Base-by-base conservation (phyloP, 495 filamentous ascomycete genomes). In the Chaetomium tenue region DNA sequence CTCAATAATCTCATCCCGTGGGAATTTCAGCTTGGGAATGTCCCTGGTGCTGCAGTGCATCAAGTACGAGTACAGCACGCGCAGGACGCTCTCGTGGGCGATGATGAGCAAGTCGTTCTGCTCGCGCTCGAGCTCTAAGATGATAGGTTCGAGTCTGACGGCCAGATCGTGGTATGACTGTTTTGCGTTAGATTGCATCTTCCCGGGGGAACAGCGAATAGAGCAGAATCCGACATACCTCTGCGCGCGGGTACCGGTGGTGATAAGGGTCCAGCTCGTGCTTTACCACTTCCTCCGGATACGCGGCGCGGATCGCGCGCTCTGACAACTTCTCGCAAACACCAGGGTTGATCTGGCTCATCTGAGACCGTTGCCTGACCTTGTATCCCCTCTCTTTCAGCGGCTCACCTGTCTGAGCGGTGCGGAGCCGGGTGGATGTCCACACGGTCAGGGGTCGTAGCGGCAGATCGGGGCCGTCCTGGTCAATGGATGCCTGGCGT, bases 31-130 rank as follows among this genome's bases (percentile, higher is more conserved):
- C 69, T 87, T 89, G 20, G 95, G 95, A 65, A 99, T 99, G 69
- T 96, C 92, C 67, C 87, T 88, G n/a, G 95, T 93, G 76, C 91
- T 92, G 77, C 95, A 98, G 63, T 96, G 95, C 95, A 98, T 98
- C 42, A 98, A 83, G 72, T 99, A 99, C 15, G 93, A 93, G 72
- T 98, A 99, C 26, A 99, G 81, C 48, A 99, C 95, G 55, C 95
- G 90, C 53, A 99, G 80, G 15, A 99, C 95, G 64, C 90, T 93
- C 75, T 99, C 95, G 72, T 99, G 95, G 16, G 95, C 95, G 73
- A 99, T 97, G 66, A 99, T 97, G 33, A 99, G 81, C 46, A 99
- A 82, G 75, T 99, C 95, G 63, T 95, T 96, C 72, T 97, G 90
- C 74, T 99, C 94, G 40, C 95, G 89, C 76, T 99, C 95, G 4